Percentiles rank a stretch among this genome's conserved stretches.
These are phyloP conservation scores for Amanita muscaria DNA, from an alignment of 768 basidiomycete species.

Conservation along the genomic window DNA sequence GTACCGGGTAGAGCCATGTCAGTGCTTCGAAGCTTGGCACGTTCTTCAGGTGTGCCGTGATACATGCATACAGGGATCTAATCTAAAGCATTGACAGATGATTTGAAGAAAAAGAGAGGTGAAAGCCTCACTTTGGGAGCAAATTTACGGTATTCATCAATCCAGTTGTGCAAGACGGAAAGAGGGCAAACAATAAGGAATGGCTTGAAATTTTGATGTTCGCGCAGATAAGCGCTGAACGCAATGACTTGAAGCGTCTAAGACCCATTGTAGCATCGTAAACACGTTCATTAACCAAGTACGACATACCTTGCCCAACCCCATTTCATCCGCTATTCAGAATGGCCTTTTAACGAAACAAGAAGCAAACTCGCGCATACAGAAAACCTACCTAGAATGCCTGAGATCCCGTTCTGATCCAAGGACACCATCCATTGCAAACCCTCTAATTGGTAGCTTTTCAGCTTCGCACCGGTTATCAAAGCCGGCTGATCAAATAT, in stretches of 20 bases:
- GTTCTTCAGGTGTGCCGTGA: slow-evolving; percentile 76
- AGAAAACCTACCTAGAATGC: slow-evolving; percentile 52
- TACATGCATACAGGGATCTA: slow-evolving; percentile 88
- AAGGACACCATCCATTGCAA: slow-evolving; percentile 92
- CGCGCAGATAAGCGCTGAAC: slow-evolving; percentile 84
- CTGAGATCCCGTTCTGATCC: slow-evolving; percentile 77
- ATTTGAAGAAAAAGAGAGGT: slow-evolving; percentile 6
- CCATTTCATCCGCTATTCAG: slow-evolving; percentile 84
- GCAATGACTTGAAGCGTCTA: slow-evolving; percentile 94
- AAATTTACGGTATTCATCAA: slow-evolving; percentile 75
- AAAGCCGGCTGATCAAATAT: slow-evolving; percentile 66
- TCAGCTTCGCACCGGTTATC: slow-evolving; percentile 78
- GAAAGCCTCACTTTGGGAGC: slow-evolving; percentile 54
- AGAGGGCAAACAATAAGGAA: slow-evolving; percentile 90
- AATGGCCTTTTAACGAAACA: not conserved
- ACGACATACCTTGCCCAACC: slow-evolving; percentile 64
- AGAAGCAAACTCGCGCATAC: not conserved
- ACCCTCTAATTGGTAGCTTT: slow-evolving; percentile 89
- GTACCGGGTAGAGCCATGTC: slow-evolving; percentile 34
- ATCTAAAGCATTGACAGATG: not conserved
- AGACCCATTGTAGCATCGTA: not conserved
- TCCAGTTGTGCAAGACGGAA: slow-evolving; percentile 90
- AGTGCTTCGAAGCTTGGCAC: slow-evolving; percentile 67
- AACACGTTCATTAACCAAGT: not conserved
- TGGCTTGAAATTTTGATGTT: slow-evolving; percentile 57